Percentiles rank a stretch among this genome's conserved stretches.
Conservation (phyloP, 768 basidiomycete genomes). For the Leucogyrophana mollusca region DNA sequence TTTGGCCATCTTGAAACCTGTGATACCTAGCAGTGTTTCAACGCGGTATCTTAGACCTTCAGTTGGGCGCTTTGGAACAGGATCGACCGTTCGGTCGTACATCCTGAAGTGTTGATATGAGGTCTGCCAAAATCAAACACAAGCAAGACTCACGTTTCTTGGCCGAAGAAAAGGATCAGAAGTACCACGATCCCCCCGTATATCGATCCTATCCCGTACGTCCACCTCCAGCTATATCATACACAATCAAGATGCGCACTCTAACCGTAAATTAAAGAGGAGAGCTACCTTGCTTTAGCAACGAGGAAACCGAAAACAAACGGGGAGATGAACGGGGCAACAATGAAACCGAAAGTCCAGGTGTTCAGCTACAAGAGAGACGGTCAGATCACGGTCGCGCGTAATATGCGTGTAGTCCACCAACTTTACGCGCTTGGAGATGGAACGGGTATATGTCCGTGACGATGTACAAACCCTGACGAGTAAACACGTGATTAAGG, state of each 20-base stretch:
- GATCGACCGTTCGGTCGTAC: slow-evolving; percentile 58
- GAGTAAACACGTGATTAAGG: background rate
- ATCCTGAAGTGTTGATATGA: slow-evolving; percentile 35
- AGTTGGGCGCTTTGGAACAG: slow-evolving; percentile 43
- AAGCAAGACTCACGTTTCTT: slow-evolving; percentile 56
- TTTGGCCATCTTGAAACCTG: slow-evolving; percentile 55
- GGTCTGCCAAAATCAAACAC: slow-evolving; percentile 1
- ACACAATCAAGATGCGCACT: background rate
- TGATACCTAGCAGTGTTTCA: slow-evolving; percentile 63
- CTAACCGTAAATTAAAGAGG: background rate
- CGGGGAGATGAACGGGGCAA: slow-evolving; percentile 66
- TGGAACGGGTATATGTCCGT: slow-evolving; percentile 71
- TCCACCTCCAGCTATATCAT: slow-evolving; percentile 53
- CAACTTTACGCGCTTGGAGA: slow-evolving; percentile 61
- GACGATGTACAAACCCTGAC: slow-evolving; percentile 56
- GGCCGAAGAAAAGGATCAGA: slow-evolving; percentile 57
- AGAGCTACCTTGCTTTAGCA: slow-evolving; percentile 39
- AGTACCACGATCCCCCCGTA: slow-evolving; percentile 55
- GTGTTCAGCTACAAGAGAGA: slow-evolving; percentile 60
- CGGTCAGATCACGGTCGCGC: no score
- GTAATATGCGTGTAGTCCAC: background rate
- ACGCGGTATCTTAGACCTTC: slow-evolving; percentile 49
- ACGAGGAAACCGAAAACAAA: slow-evolving; percentile 70
- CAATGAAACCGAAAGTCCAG: slow-evolving; percentile 74
- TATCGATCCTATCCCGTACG: slow-evolving; percentile 64